Conservation (phyloP, 2,329 filamentous ascomycete genomes). For the Colletotrichum cereale region DNA sequence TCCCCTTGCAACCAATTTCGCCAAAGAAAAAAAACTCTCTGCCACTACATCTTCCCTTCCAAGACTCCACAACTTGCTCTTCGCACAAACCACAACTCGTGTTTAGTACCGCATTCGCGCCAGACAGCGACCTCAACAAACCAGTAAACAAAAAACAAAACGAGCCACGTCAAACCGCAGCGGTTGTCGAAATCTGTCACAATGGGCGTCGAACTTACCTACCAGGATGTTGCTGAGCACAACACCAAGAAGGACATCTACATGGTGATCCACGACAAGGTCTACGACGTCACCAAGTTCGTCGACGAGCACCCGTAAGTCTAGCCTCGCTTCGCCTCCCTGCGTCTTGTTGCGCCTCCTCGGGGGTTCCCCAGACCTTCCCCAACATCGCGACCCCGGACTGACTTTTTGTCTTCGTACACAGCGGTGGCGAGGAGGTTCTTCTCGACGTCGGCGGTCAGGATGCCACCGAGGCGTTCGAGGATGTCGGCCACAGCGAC, state of each 20-base stretch:
- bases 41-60: not conserved
- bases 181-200: slow-evolving; percentile 36
- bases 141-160: slow-evolving; percentile 17
- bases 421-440: slow-evolving; percentile 97
- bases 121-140: slow-evolving; percentile 23
- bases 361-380: not conserved
- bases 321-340: not conserved
- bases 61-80: not conserved
- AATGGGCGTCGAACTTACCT: slow-evolving; percentile 71
- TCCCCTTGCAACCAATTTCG: slow-evolving; percentile 10
- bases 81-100: slow-evolving; percentile 3
- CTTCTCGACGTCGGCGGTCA: slow-evolving; percentile 95
- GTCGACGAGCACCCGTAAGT: slow-evolving; percentile 93
- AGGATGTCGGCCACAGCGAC: slow-evolving; percentile 99
- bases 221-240: slow-evolving; percentile 85
- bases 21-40: slow-evolving; percentile 25
- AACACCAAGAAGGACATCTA: slow-evolving; percentile 94
- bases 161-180: slow-evolving; percentile 30
- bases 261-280: slow-evolving; percentile 94
- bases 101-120: not conserved
- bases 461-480: slow-evolving; percentile 97
- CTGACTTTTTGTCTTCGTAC: slow-evolving; percentile 20
- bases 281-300: slow-evolving; percentile 92
- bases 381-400: not conserved
- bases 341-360: slow-evolving; percentile 3